Evolutionary conservation across 768 basidiomycete genomes (phyloP), one percentile per base, ranked within the genome.

Genomic region (Naganishia onofrii): DNA sequence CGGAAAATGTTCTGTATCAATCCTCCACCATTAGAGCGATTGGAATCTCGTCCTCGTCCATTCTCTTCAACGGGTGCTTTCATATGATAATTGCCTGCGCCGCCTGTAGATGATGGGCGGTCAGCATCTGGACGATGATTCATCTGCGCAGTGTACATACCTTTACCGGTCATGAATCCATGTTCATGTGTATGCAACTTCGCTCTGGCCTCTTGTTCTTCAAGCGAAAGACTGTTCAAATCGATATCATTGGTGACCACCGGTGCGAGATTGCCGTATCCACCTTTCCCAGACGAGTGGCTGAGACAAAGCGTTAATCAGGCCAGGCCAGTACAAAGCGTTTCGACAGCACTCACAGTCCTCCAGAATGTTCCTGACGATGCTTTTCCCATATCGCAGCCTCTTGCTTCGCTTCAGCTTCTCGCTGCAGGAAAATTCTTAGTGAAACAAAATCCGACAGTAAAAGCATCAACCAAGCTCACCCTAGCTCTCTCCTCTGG

Each of bases 1-100:
- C 79, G 58, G 60, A 79, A 44, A 15, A 79, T 73, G 51, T 75
- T 79, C 38, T 74, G 74, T 12, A 80, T 66, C 31, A 80, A 65
- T 3, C 79, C 78, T 0, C 66, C 51, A 29, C 58, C 55, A 44
- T 67, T 57, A 42, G 36, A 23, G 21, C 29, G 60, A 51, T 66
- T 46, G 23, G 60, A 63, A 46, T 65, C 52, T n/a, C 76, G 56
- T 3, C 76, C 76, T 13, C 70, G 31, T 28, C 71, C 71, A 28
- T 72, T 68, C 32, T 76, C 76, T 42, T 64, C 67, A 26, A 56
- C 53, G 38, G 60, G 36, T 42, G 60, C 42, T 63, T 63, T 63
- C 9, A 42, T 1, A 67, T 55, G 52, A 44, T 42, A 53, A 28
- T 56, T 56, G 26, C 67, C 67, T 8, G 53, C 68, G 2, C 57